phyloP scores from a whole-genome alignment of 495 filamentous ascomycete species.

The Neurospora sp. region DNA sequence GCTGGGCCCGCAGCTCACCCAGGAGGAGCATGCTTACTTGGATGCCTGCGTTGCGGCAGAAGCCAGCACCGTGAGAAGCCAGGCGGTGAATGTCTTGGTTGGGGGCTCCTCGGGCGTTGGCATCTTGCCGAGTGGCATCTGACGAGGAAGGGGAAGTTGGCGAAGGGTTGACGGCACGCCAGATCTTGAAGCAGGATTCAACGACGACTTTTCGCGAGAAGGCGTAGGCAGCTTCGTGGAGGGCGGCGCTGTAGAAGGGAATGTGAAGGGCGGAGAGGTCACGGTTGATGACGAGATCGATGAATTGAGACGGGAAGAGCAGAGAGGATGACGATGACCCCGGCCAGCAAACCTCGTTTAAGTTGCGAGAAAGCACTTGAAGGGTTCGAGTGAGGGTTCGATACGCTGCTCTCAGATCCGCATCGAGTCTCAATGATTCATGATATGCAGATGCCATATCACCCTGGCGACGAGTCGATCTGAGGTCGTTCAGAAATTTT shows the following conservation, averaged over 20 bases:
- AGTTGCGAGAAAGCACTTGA: slow-evolving; percentile 11
- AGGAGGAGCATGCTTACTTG: slow-evolving; percentile 36
- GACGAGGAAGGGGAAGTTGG: background rate
- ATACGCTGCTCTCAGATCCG: slow-evolving; percentile 27
- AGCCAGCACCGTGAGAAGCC: slow-evolving; percentile 28
- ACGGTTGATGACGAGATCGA: slow-evolving; percentile 37
- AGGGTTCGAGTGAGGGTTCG: slow-evolving; percentile 30
- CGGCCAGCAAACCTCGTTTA: slow-evolving; percentile 5
- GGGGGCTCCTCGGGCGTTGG: background rate
- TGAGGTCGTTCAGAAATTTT: slow-evolving; percentile 37
- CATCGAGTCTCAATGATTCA: slow-evolving; percentile 23
- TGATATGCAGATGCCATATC: slow-evolving; percentile 12
- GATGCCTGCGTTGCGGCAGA: slow-evolving; percentile 28
- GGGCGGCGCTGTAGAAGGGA: slow-evolving; percentile 29
- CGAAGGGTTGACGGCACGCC: slow-evolving; percentile 29
- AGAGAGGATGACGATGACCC: background rate
- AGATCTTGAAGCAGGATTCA: slow-evolving; percentile 42
- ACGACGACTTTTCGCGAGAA: slow-evolving; percentile 40
- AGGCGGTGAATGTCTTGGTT: slow-evolving; percentile 21
- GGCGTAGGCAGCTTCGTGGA: slow-evolving; percentile 34
- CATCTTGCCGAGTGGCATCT: slow-evolving; percentile 15
- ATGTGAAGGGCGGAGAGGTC: slow-evolving; percentile 40
- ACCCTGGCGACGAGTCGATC: slow-evolving; percentile 12
- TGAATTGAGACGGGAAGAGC: slow-evolving; percentile 24
- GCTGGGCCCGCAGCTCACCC: slow-evolving; percentile 37